Evolutionary conservation across 768 basidiomycete species (phyloP), one percentile per base, ranked within the genome.

Genomic region (Kwoniella sp.): DNA sequence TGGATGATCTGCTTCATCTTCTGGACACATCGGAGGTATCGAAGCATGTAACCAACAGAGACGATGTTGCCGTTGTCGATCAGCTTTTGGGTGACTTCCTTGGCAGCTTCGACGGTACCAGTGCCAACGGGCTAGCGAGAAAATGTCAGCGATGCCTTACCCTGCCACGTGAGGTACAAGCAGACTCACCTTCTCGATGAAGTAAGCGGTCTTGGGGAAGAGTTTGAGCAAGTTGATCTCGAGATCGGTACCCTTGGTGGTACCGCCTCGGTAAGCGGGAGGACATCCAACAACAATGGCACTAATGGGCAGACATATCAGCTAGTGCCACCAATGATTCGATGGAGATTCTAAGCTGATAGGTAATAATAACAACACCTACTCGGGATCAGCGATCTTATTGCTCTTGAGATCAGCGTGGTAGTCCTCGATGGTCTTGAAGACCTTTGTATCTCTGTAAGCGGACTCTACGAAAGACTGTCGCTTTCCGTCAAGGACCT

Each of bases 1-100:
- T 90, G 84, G 77, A 99, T 90, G 79, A 97, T 93, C 65, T 89
- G 86, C 82, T 95, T 94, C 91, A 97, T 96, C 85, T 88, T 88
- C 81, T 96, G 92, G 22, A 95, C 91, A 30, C 90, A 93, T 80
- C 89, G 89, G 72, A 95, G 84, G 82, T 95, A 94, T 67, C 92
- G 87, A 68, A 96, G 83, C 92, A 96, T 96, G 72, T 80, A 92
- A 86, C 93, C 93, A 68, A 94, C 90, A 21, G 92, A 94, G 78
- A 91, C 91, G 70, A 94, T 83, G 46, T 89, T 88, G 57, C 85
- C 84, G 64, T 85, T 83, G 29, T 90, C 85, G 57, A 83, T 79
- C 73, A 95, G 90, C 64, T 80, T 82, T 71, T 88, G 86, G 2
- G 90, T 87, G 67, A 95, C 86, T 56, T 84, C 80, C 80, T 88